Conservation (phyloP, 371 early-diverging fungal genomes). For the Syncephalis plumigaleata region DNA sequence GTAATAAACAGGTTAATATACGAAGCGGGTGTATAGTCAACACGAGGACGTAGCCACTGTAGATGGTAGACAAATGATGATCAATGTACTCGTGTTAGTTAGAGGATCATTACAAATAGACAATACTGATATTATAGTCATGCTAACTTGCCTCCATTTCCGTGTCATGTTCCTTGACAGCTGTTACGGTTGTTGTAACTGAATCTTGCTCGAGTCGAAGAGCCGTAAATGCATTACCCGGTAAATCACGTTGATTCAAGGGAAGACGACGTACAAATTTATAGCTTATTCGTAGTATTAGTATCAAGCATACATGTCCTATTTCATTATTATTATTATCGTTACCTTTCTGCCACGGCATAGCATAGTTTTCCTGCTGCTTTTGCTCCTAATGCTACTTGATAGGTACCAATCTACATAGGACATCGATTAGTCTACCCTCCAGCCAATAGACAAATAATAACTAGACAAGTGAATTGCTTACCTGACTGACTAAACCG, state of each 20-base stretch:
- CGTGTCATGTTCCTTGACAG: not conserved
- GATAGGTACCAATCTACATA: constrained; percentile 66
- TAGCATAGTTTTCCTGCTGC: constrained; percentile 88
- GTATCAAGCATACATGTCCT: too few relatives aligned
- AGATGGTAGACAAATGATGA: too few relatives aligned
- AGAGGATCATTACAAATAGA: constrained; percentile 16
- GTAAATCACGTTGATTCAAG: constrained; percentile 71
- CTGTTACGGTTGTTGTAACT: not conserved
- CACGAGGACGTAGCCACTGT: constrained; percentile 30
- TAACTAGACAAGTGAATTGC: constrained; percentile 2
- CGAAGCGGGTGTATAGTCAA: constrained; percentile 93
- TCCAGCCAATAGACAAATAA: not conserved
- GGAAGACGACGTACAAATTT: constrained; percentile 89
- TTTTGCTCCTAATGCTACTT: constrained; percentile 86
- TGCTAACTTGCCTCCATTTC: constrained; percentile 2
- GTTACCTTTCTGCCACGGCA: constrained; percentile 79
- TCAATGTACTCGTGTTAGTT: constrained; percentile 5
- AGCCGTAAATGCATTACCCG: constrained; percentile 42
- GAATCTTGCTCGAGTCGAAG: constrained; percentile 25
- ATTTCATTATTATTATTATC: not conserved
- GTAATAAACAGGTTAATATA: constrained; percentile 82
- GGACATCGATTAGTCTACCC: not conserved
- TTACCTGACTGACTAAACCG: constrained; percentile 84
- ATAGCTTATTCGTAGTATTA: constrained; percentile 41
- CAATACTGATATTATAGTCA: not conserved